Conservation (phyloP, 176 grass and related monocot genomes). For the Lolium rigidum region DNA sequence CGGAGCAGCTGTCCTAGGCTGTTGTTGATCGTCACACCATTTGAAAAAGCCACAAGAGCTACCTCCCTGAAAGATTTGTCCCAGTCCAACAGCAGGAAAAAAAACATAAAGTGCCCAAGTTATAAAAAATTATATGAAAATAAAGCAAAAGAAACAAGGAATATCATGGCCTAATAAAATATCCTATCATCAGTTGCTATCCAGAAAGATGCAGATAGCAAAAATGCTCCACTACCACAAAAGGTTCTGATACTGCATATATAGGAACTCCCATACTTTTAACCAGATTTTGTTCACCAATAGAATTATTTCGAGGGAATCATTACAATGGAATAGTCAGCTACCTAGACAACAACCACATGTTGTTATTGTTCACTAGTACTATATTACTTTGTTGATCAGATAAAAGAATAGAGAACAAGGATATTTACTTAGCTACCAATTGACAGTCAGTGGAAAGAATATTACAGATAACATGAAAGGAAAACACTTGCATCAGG, state of each 20-base stretch:
- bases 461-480: background rate
- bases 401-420: background rate
- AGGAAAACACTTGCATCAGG: background rate
- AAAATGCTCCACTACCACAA: constrained; percentile 51
- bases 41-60: constrained; percentile 75
- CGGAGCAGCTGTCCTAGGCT: constrained; percentile 36
- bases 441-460: background rate
- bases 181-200: constrained; percentile 45
- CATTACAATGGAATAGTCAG: constrained; percentile 12
- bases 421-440: constrained; percentile 4
- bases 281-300: constrained; percentile 6
- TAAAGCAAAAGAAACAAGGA: constrained; percentile 33
- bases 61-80: constrained; percentile 54
- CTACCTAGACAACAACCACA: background rate
- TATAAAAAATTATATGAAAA: constrained; percentile 32
- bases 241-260: constrained; percentile 24
- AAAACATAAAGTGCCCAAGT: constrained; percentile 25
- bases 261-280: constrained; percentile 33
- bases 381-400: background rate
- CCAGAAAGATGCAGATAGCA: constrained; percentile 34
- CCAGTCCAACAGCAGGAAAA: constrained; percentile 21
- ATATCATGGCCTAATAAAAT: constrained; percentile 31
- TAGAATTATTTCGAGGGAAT: constrained; percentile 14
- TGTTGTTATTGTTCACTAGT: background rate
- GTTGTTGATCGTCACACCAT: constrained; percentile 64